Percentiles rank a stretch among this genome's conserved stretches.
Conservation (phyloP, 192 early-diverging fungal species). For the Entophlyctis luteolus region DNA sequence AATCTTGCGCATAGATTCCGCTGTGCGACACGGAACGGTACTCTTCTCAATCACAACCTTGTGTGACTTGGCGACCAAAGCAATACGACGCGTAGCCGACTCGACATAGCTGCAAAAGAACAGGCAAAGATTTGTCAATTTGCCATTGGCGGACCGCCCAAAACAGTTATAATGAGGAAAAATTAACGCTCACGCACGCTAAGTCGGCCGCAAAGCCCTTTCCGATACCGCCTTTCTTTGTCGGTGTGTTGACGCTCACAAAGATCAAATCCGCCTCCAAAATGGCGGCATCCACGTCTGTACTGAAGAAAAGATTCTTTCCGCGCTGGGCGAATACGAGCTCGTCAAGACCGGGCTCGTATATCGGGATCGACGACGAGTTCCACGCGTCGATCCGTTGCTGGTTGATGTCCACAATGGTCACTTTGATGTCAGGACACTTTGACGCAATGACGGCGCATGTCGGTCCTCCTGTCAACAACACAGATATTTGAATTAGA, state of each 20-base stretch:
- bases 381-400: constrained; percentile 87
- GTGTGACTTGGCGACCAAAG: constrained; percentile 67
- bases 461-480: constrained; percentile 73
- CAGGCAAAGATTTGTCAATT: too few relatives aligned
- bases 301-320: constrained; percentile 83
- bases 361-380: constrained; percentile 80
- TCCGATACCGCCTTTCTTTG: constrained; percentile 72
- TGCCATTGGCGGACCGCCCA: too few relatives aligned
- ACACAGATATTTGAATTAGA: constrained; percentile 1
- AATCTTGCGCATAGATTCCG: constrained; percentile 76
- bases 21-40: constrained; percentile 90
- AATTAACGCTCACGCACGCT: constrained; percentile 61
- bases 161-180: too few relatives aligned
- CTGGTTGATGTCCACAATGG: constrained; percentile 81
- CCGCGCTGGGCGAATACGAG: constrained; percentile 70
- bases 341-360: constrained; percentile 86
- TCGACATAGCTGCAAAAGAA: constrained; percentile 62
- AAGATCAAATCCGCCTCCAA: constrained; percentile 80
- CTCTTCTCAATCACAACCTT: constrained; percentile 95
- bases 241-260: constrained; percentile 90
- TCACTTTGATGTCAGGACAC: constrained; percentile 82
- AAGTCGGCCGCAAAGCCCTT: constrained; percentile 81
- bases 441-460: constrained; percentile 88
- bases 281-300: constrained; percentile 76
- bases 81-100: constrained; percentile 76